Conservation (phyloP, 148 eudicot species). For the Persicaria tinctoria region DNA sequence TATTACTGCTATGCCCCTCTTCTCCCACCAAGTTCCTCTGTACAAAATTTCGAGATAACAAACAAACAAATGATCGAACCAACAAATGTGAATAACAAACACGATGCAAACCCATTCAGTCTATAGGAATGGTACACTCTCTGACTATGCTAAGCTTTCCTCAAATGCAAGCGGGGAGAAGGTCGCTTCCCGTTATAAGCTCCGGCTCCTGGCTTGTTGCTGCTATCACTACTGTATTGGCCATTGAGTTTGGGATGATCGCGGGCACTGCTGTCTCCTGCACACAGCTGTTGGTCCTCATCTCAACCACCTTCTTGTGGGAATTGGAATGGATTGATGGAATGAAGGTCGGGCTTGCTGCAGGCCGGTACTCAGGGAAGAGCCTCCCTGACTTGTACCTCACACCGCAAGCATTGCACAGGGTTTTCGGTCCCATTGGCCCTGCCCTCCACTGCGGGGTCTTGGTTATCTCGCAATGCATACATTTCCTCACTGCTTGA, state of each 20-base stretch:
- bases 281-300: slow-evolving; percentile 38
- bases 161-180: background rate
- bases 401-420: slow-evolving; percentile 97
- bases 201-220: background rate
- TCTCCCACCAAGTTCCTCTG: background rate
- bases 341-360: slow-evolving; percentile 85
- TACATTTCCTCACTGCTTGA: slow-evolving; percentile 61
- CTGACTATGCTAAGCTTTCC: background rate
- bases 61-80: slow-evolving; percentile 2
- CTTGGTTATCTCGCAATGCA: slow-evolving; percentile 92
- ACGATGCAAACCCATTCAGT: slow-evolving; percentile 1
- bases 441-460: slow-evolving; percentile 98
- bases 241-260: no score
- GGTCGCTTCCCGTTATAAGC: slow-evolving; percentile 2
- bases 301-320: slow-evolving; percentile 89
- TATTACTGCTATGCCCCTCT: slow-evolving; percentile 3
- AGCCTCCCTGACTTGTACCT: slow-evolving; percentile 86
- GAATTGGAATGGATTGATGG: slow-evolving; percentile 85
- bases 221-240: background rate
- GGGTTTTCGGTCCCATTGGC: slow-evolving; percentile 87
- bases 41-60: slow-evolving; percentile 5
- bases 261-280: background rate
- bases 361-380: slow-evolving; percentile 92
- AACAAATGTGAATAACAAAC: slow-evolving; percentile 12
- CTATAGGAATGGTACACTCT: background rate